Evolutionary conservation across 805 yeast species (phyloP).

Genomic region (Candida alai): DNA sequence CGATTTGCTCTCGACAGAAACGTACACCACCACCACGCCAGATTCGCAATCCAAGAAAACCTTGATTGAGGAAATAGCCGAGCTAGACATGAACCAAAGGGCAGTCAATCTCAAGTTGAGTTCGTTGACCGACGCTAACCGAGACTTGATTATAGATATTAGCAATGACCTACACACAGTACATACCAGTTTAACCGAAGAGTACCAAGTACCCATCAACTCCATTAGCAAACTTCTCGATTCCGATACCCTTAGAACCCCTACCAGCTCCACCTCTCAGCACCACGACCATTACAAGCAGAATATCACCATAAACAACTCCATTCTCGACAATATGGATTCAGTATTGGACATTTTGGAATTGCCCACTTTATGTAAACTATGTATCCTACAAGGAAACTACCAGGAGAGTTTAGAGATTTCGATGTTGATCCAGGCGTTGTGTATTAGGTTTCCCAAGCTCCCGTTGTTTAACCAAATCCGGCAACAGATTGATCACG

Average conservation of each 20-base stretch:
- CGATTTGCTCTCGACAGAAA: conserved; percentile 42
- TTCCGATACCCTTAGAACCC: conserved; percentile 1
- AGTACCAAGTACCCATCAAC: conserved; percentile 10
- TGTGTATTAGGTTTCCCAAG: conserved; percentile 66
- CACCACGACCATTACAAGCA: conserved; percentile 2
- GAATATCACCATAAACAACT: conserved; percentile 21
- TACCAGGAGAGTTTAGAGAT: conserved; percentile 88
- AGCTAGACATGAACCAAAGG: conserved; percentile 56
- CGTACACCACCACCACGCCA: conserved; percentile 35
- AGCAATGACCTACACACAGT: conserved; percentile 33
- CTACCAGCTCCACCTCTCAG: not conserved
- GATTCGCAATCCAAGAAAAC: conserved; percentile 19
- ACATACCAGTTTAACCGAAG: conserved; percentile 18
- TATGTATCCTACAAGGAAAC: conserved; percentile 83
- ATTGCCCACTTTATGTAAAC: conserved; percentile 74
- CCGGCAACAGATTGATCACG: conserved; percentile 49
- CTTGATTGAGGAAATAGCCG: conserved; percentile 69
- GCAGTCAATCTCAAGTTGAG: conserved; percentile 44
- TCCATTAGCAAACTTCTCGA: conserved; percentile 13
- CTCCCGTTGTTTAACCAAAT: conserved; percentile 49
- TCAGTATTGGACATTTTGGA: conserved; percentile 75
- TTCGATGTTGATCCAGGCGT: conserved; percentile 65
- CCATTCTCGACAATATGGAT: conserved; percentile 59
- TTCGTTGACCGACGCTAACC: conserved; percentile 32
- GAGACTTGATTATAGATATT: conserved; percentile 46